A percentile compares a stretch with the other conserved stretches of the same genome.
These are phyloP conservation scores for Psilocybe azurescens DNA, from an alignment of 768 basidiomycete species.

Conservation along the genomic window DNA sequence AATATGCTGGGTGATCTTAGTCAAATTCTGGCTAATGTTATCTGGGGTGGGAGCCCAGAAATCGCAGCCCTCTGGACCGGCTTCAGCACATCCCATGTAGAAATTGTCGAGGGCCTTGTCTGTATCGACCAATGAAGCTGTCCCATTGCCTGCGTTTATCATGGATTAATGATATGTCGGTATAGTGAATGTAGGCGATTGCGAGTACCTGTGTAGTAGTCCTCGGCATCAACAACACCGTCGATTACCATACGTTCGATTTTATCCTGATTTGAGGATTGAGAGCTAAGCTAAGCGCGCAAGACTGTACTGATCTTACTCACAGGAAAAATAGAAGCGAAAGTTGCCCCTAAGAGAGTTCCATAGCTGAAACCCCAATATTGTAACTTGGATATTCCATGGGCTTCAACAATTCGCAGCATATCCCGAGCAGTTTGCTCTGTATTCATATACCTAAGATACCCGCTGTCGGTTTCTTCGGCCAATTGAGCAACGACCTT, in stretches of 20 bases:
- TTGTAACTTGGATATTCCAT: conserved; percentile 36
- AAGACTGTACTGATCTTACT: conserved; percentile 12
- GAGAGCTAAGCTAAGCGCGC: not conserved
- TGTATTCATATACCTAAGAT: conserved; percentile 37
- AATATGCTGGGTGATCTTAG: conserved; percentile 33
- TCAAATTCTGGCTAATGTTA: conserved; percentile 38
- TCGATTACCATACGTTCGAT: conserved; percentile 43
- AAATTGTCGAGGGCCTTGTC: conserved; percentile 40
- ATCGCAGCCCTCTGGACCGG: conserved; percentile 39
- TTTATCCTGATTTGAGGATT: conserved; percentile 21
- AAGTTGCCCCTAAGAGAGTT: conserved; percentile 32
- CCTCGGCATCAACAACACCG: conserved; percentile 43
- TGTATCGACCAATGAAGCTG: conserved; percentile 40
- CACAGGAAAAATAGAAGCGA: conserved; percentile 41
- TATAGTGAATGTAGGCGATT: conserved; percentile 2
- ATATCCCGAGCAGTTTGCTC: conserved; percentile 43
- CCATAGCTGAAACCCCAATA: conserved; percentile 41
- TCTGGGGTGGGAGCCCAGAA: conserved; percentile 39
- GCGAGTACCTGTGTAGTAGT: conserved; percentile 40
- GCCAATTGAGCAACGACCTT: conserved; percentile 37
- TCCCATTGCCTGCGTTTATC: conserved; percentile 36
- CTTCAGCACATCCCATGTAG: conserved; percentile 39
- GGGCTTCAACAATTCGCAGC: conserved; percentile 38
- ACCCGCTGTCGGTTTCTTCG: conserved; percentile 31
- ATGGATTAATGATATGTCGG: not conserved